Base-by-base conservation (phyloP, 2,329 filamentous ascomycete genomes). In the Dactylellina leptospora region DNA sequence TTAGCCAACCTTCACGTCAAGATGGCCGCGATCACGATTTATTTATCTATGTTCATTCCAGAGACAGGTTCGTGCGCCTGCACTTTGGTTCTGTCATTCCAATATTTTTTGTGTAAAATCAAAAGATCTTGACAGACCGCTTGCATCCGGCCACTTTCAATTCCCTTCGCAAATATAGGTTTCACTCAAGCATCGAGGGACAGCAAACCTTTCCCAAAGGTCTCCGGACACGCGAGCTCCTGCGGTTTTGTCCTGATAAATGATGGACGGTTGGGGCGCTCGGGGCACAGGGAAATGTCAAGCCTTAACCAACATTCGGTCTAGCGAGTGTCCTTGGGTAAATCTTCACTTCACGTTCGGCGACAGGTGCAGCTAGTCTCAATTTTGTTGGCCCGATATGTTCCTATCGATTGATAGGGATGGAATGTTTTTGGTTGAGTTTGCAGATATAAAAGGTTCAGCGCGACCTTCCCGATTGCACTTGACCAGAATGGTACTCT, bases 171-270 rank as follows among this genome's bases (percentile, higher is more conserved):
- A 53, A 23, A 9, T 3, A 5, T 8, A 13, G 44, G 18, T 51
- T 66, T 50, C 42, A 68, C 44, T 59, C 36, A 33, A 22, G 30
- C 33, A 38, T 53, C 27, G 53, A 63, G 47, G 38, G 64, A 72
- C 68, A 59, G 68, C 59, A 72, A 47, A 68, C 53, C 22, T 22
- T 51, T 45, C 54, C 28, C 23, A 44, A 30, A 25, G 44, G 33
- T 51, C 25, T 45, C 48, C 40, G 58, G 58, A 58, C 66, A 63
- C 68, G 55, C 68, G 68, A 72, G 68, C 68, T 72, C 68, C 68
- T 72, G 68, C 68, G 59, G 59, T 64, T 72, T 72, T 72, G 68
- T 64, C 53, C n/a, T n/a, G n/a, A n/a, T 45, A 48, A 33, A 55
- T 47, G 40, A 58, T 28, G 33, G 44, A 48, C 42, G 25, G 18